Conservation (phyloP, 352 stramenopile genomes). For the Globisporangium radiosum region DNA sequence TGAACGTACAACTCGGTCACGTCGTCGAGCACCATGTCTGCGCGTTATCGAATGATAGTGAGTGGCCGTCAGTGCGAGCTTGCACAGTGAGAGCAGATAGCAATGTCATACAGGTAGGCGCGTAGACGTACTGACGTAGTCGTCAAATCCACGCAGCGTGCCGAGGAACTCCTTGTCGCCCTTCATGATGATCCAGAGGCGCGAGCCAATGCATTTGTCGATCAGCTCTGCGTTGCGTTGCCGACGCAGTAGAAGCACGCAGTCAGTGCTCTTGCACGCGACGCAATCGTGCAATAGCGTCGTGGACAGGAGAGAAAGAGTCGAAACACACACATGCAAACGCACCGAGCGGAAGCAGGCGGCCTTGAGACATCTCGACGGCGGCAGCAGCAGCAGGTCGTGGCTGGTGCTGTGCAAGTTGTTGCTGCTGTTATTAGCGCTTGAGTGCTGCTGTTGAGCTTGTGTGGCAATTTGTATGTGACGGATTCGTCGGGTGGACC, state of each 20-base stretch:
- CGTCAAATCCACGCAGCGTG: slow-evolving; percentile 93
- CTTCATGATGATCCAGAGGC: slow-evolving; percentile 99
- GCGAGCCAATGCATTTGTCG: slow-evolving; percentile 98
- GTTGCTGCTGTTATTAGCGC: slow-evolving; percentile 3
- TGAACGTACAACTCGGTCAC: slow-evolving; percentile 90
- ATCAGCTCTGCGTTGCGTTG: slow-evolving; percentile 88
- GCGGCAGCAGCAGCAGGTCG: background rate
- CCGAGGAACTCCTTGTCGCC: slow-evolving; percentile 95
- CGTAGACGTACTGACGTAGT: slow-evolving; percentile 92
- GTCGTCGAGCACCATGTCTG: slow-evolving; percentile 92
- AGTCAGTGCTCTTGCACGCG: background rate
- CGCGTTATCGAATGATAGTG: too few species aligned
- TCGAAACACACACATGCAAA: background rate
- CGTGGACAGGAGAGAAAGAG: too few species aligned
- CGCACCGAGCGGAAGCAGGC: slow-evolving; percentile 75
- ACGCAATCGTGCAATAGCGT: too few species aligned
- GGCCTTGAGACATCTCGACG: slow-evolving; percentile 57
- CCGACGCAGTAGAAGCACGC: too few species aligned
- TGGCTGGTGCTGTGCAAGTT: too few species aligned
- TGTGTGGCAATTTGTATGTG: slow-evolving; percentile 9
- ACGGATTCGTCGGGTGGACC: slow-evolving; percentile 3
- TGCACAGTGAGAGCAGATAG: too few species aligned
- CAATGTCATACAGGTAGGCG: background rate
- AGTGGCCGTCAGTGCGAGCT: too few species aligned
- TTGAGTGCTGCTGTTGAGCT: background rate